Evolutionary conservation across 495 filamentous ascomycete genomes (phyloP), one percentile per base, ranked within the genome.

Genomic region (Glutinoglossum americanum): DNA sequence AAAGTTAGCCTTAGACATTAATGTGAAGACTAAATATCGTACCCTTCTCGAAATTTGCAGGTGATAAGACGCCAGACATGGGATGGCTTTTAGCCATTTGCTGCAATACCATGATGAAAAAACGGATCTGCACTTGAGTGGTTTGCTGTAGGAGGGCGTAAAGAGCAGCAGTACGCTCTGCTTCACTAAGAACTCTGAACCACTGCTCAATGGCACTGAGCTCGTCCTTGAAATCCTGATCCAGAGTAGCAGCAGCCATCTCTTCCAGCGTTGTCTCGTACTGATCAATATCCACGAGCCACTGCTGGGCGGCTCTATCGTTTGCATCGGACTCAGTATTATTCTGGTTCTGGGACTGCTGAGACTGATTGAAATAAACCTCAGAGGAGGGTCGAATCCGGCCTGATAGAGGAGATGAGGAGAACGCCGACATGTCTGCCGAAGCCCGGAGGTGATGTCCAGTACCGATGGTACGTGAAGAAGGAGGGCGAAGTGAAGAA

Each of bases 171-270:
- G 92, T 98, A 55, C 92, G 74, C 72, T 98, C 92, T 21, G 92
- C 88, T 70, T 98, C 92, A 64, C 90, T 95, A 57, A 98, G 74
- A 28, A 98, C 92, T 49, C 88, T 84, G 70, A 98, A 98, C 92
- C 92, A 98, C 72, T 98, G 90, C 73, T 98, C 92, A 65, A 98
- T 98, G 59, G 92, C 92, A 69, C 85, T 92, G 55, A 98, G 80
- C 71, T 98, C 92, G 72, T 97, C 92, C 74, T 97, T 98, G 74
- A 98, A 98, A 62, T 98, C 93, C 70, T 98, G 93, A 68, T 98
- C 92, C 35, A 97, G 74, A 11, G 93, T 95, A 51, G 93, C 92
- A 32, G 90, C 89, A 21, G 92, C 93, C 92, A 98, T 98, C 68
- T 98, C 92, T 68, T 97, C 93, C 64, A 98, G 70, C 3, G 92